phyloP scores from a whole-genome alignment of 768 basidiomycete species.

The Mycena vitilis region DNA sequence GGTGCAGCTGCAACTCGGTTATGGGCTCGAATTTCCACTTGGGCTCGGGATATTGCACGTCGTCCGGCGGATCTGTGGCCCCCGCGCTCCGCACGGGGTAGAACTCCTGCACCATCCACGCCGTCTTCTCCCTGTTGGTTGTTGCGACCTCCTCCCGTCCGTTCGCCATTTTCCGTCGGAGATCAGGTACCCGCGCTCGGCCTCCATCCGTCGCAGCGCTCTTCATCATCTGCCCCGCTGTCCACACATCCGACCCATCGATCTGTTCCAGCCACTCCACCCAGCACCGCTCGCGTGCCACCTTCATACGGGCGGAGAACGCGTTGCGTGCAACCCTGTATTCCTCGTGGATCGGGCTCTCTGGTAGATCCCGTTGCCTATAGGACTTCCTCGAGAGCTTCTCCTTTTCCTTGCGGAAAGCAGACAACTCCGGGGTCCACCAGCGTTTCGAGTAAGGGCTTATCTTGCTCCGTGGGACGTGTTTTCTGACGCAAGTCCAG shows the following conservation, averaged over 20 bases:
- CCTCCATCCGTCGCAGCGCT: not conserved
- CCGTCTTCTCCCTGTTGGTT: not conserved
- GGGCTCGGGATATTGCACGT: not conserved
- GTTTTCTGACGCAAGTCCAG: not conserved
- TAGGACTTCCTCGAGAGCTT: not conserved
- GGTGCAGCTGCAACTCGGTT: not conserved
- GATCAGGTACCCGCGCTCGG: not conserved
- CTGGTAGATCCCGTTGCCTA: not conserved
- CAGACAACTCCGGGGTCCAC: not conserved
- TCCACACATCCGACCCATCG: not conserved
- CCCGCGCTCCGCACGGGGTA: not conserved
- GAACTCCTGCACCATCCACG: not conserved
- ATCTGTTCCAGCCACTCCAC: not conserved
- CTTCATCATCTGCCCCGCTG: not conserved
- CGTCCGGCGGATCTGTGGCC: not conserved
- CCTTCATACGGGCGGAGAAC: not conserved
- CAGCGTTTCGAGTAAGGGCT: not conserved
- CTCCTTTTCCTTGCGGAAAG: not conserved
- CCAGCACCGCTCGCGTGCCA: not conserved
- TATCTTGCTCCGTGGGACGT: not conserved
- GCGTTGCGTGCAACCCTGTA: not conserved
- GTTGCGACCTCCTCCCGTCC: not conserved
- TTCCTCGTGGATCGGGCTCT: not conserved
- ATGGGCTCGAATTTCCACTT: too few relatives aligned
- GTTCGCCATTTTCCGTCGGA: not conserved